Conservation (phyloP, 129 eudicot species). For the Apium graveolens region DNA sequence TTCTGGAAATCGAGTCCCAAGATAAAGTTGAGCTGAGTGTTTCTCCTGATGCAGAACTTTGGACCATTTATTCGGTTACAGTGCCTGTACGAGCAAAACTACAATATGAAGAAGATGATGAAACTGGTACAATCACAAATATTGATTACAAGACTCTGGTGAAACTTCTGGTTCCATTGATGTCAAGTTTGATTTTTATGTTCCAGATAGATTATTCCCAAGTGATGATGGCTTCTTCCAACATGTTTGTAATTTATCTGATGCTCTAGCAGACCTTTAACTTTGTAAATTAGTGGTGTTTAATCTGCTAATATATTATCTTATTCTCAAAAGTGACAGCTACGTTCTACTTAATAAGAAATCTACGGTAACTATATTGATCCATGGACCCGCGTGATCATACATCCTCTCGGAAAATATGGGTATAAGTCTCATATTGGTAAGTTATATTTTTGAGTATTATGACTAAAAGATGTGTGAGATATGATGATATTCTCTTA, state of each 20-base stretch:
- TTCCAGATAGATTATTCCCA: conserved; percentile 19
- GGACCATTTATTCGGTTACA: conserved; percentile 80
- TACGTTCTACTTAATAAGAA: background rate
- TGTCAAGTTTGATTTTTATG: conserved; percentile 76
- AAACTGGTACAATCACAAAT: conserved; percentile 48
- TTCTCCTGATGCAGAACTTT: conserved; percentile 64
- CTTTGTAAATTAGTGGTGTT: background rate
- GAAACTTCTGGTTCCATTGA: conserved; percentile 70
- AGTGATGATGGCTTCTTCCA: background rate
- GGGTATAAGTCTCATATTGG: too few species aligned
- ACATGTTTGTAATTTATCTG: too few species aligned
- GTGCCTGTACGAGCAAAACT: conserved; percentile 81
- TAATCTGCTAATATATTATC: background rate
- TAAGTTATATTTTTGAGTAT: too few species aligned
- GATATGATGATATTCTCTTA: too few species aligned
- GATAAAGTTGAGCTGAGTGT: conserved; percentile 85
- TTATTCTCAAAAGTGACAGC: background rate
- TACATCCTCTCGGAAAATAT: too few species aligned
- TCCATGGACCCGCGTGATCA: background rate
- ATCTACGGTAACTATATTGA: too few species aligned
- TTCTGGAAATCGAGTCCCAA: conserved; percentile 84
- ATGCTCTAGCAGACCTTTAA: background rate
- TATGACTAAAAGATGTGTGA: too few species aligned
- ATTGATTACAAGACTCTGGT: conserved; percentile 62
- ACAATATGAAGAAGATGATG: conserved; percentile 63